phyloP scores from a whole-genome alignment of 1,139 yeast species.

The Blastobotrys ciferrii region DNA sequence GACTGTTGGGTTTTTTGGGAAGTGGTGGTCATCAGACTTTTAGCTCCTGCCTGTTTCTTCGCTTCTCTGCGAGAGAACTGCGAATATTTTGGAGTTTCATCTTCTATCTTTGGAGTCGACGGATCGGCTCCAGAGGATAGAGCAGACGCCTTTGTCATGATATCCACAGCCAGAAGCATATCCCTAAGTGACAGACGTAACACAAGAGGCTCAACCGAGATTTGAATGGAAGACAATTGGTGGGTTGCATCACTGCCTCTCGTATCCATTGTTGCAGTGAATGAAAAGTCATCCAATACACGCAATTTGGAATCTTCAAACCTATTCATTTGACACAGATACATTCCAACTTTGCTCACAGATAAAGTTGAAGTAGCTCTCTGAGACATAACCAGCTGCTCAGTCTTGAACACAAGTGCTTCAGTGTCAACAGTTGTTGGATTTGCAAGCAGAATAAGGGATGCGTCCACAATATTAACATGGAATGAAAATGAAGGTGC shows the following conservation, averaged over 20 bases:
- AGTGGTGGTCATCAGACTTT: slow-evolving; percentile 9
- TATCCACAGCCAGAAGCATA: slow-evolving; percentile 71
- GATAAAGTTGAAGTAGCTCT: slow-evolving; percentile 63
- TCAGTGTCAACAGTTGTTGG: slow-evolving; percentile 69
- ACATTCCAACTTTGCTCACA: slow-evolving; percentile 83
- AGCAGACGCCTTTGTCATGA: slow-evolving; percentile 69
- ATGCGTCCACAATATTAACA: slow-evolving; percentile 72
- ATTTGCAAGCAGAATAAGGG: slow-evolving; percentile 77
- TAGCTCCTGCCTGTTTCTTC: slow-evolving; percentile 12
- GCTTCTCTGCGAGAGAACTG: slow-evolving; percentile 24
- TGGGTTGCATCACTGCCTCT: slow-evolving; percentile 60
- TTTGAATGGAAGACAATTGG: slow-evolving; percentile 60
- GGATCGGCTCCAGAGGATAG: slow-evolving; percentile 36
- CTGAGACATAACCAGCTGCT: slow-evolving; percentile 69
- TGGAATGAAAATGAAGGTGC: slow-evolving; percentile 47
- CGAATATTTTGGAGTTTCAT: slow-evolving; percentile 23
- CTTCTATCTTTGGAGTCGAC: slow-evolving; percentile 16
- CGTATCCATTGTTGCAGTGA: slow-evolving; percentile 70
- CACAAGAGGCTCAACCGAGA: slow-evolving; percentile 76
- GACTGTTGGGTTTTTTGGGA: slow-evolving; percentile 6
- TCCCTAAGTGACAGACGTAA: slow-evolving; percentile 84
- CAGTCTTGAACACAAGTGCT: slow-evolving; percentile 87
- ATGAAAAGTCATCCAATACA: slow-evolving; percentile 84
- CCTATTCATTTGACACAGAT: slow-evolving; percentile 71
- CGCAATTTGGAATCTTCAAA: slow-evolving; percentile 60